These are phyloP conservation scores for Petunia axillaris DNA, from an alignment of 257 asterid species.

Conservation along the genomic window DNA sequence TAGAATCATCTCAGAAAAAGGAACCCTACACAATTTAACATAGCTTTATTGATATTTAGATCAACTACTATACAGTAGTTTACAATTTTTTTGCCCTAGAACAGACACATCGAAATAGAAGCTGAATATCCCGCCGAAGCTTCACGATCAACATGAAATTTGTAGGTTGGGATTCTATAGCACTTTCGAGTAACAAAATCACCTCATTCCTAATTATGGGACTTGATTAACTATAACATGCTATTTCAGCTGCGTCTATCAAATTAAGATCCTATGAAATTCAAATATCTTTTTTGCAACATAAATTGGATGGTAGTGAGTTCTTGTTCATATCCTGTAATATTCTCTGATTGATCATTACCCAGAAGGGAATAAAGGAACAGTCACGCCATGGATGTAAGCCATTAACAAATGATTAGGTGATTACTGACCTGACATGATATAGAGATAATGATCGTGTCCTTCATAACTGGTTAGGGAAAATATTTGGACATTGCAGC, in stretches of 20 bases:
- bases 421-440: constrained; percentile 6
- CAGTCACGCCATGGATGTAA: background rate
- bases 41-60: constrained; percentile 4
- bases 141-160: background rate
- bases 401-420: background rate
- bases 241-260: background rate
- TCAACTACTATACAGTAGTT: background rate
- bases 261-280: constrained; percentile 5
- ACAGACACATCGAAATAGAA: background rate
- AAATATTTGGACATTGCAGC: background rate
- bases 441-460: constrained; percentile 1
- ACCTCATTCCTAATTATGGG: background rate
- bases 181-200: background rate
- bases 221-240: background rate
- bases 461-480: constrained; percentile 19
- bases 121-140: background rate
- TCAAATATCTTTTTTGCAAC: background rate
- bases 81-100: background rate
- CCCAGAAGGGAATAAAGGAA: background rate
- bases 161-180: background rate
- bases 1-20: constrained; percentile 8
- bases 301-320: constrained; percentile 4
- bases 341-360: background rate
- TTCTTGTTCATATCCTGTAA: background rate
- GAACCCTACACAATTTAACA: background rate